Evolutionary conservation across 306 rosid species (phyloP).

Genomic region (Lotus japonicus): DNA sequence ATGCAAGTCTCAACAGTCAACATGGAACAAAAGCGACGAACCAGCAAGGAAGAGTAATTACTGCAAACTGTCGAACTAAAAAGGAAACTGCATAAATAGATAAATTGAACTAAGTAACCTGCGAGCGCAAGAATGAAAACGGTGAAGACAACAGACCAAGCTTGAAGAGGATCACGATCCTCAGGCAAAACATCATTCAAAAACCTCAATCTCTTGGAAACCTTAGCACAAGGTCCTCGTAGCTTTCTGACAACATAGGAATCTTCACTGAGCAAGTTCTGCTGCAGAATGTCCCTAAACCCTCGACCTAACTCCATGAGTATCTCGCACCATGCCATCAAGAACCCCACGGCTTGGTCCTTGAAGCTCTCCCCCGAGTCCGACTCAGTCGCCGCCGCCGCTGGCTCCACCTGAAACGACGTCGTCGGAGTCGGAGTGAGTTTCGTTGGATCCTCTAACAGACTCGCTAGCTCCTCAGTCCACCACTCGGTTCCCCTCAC

Average conservation of each 20-base stretch:
- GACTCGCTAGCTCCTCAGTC: constrained; percentile 2
- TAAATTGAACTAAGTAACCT: constrained; percentile 33
- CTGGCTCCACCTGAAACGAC: constrained; percentile 35
- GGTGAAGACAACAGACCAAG: constrained; percentile 75
- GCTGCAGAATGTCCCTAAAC: constrained; percentile 66
- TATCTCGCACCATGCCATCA: constrained; percentile 88
- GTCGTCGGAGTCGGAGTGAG: constrained; percentile 13
- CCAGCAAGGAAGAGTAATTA: background rate
- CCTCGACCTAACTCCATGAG: constrained; percentile 72
- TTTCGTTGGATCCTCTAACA: background rate
- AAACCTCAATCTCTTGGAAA: constrained; percentile 57
- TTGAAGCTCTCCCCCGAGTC: constrained; percentile 61
- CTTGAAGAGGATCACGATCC: constrained; percentile 89
- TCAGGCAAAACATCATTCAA: constrained; percentile 84
- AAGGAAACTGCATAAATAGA: background rate
- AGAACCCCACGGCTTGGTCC: constrained; percentile 76
- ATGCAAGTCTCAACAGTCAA: background rate
- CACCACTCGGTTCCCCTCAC: constrained; percentile 1
- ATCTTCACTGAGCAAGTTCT: constrained; percentile 62
- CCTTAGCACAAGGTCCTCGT: constrained; percentile 54
- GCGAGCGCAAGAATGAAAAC: constrained; percentile 71
- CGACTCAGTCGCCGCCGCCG: constrained; percentile 32
- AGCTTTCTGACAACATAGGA: constrained; percentile 57
- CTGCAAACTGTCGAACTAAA: too few relatives aligned
- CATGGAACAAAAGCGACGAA: background rate